Percentiles rank a stretch among this genome's conserved stretches.
phyloP scores from a whole-genome alignment of 108 stramenopile genomes.

The Skeletonema costatum region DNA sequence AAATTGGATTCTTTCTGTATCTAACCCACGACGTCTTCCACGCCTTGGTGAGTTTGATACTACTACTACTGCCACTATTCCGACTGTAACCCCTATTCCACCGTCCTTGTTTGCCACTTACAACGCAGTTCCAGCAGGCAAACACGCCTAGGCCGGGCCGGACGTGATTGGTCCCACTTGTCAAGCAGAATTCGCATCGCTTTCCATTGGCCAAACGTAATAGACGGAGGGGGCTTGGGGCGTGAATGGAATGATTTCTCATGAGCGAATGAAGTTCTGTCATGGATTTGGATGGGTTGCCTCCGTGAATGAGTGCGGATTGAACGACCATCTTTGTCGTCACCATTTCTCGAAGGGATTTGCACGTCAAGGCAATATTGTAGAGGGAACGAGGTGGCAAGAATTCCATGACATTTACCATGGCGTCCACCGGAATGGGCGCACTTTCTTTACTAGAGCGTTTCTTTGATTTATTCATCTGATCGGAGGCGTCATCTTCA shows the following conservation, averaged over 20 bases:
- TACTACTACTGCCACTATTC: not conserved
- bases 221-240: conserved; percentile 19
- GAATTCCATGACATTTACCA: conserved; percentile 10
- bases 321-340: conserved; percentile 14
- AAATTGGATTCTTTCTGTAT: not conserved
- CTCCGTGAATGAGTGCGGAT: conserved; percentile 12
- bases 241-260: conserved; percentile 7
- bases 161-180: conserved; percentile 13
- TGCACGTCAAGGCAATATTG: conserved; percentile 11
- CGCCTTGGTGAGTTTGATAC: conserved; percentile 8
- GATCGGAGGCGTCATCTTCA: not conserved
- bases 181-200: conserved; percentile 10
- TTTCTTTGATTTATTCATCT: not conserved
- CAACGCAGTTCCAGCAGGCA: conserved; percentile 22
- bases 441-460: not conserved
- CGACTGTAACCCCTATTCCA: not conserved
- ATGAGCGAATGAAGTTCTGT: conserved; percentile 13
- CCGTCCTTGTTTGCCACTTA: not conserved
- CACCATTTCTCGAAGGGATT: conserved; percentile 1
- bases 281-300: conserved; percentile 6
- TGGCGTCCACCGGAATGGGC: conserved; percentile 1
- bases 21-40: conserved; percentile 14
- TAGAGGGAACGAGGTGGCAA: conserved; percentile 4
- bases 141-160: conserved; percentile 22
- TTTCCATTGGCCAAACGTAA: conserved; percentile 20